Percentiles rank a stretch among this genome's conserved stretches.
These are phyloP conservation scores for Umbelopsis isabellina DNA, from an alignment of 192 early-diverging fungal species.

Conservation along the genomic window DNA sequence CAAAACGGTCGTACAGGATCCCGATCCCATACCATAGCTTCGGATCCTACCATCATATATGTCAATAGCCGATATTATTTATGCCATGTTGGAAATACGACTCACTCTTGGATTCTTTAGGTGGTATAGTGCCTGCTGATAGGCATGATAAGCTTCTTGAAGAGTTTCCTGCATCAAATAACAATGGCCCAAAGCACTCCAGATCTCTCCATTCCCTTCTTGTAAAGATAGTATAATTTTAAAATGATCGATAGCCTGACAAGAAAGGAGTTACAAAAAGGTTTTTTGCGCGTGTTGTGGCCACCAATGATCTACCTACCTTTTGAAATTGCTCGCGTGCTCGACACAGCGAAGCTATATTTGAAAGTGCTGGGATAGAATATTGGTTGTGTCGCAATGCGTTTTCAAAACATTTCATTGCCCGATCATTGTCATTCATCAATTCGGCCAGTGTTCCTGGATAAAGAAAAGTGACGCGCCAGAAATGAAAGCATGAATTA, in stretches of 20 bases:
- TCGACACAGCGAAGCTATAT: conserved; percentile 84
- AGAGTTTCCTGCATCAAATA: conserved; percentile 96
- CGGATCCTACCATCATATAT: conserved; percentile 72
- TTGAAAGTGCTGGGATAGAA: conserved; percentile 79
- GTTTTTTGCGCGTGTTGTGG: neutral
- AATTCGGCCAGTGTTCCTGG: conserved; percentile 42
- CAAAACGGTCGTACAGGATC: conserved; percentile 97
- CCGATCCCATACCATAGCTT: conserved; percentile 99
- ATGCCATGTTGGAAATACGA: neutral
- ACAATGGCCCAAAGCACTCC: conserved; percentile 93
- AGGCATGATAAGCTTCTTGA: conserved; percentile 92
- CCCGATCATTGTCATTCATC: conserved; percentile 82
- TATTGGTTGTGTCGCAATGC: conserved; percentile 94
- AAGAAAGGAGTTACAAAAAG: conserved; percentile 13
- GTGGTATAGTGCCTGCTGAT: conserved; percentile 95
- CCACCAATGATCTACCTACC: conserved; percentile 38
- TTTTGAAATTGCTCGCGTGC: conserved; percentile 81
- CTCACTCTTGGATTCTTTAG: conserved; percentile 86
- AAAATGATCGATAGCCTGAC: conserved; percentile 88
- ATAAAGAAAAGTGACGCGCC: neutral
- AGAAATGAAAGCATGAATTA: neutral
- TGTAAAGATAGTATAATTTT: conserved; percentile 86
- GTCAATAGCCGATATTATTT: neutral
- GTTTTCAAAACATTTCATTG: conserved; percentile 85
- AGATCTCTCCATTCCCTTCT: conserved; percentile 86